Evolutionary conservation across 2,329 filamentous ascomycete species (phyloP), one percentile per base, ranked within the genome.

Genomic region (Colletotrichum sp.): DNA sequence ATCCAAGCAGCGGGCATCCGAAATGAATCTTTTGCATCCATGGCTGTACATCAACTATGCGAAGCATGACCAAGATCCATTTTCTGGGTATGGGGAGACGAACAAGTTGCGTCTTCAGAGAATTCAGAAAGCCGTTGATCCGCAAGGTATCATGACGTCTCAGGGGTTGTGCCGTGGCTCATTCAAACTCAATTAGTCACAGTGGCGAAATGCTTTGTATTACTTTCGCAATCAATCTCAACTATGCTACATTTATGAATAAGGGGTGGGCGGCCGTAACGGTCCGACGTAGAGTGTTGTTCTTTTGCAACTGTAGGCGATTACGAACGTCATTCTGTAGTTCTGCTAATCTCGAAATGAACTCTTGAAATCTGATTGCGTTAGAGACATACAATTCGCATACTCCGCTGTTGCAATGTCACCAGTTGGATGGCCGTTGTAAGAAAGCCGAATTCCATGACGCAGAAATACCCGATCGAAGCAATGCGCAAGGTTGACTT

Each of bases 31-130:
- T 28, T 64, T 64, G n/a, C 39, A 67, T 27, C 44, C 44, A 7
- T 82, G 77, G 30, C 55, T 80, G 16, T 88, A 87, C 77, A 82
- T 88, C 76, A 88, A 88, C 79, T 88, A 88, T 70, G 86, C 86
- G 1, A 81, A 82, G 44, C 71, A 77, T 30, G 81, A 79, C 25
- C 85, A 88, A 78, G 80, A 85, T 52, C 83, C 85, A 2, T 81
- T 87, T 65, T 71, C 75, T n/a, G 78, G 83, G 11, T 88, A 87
- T 68, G 85, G 86, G 0, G 66, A 79, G 12, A 80, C 80, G 27
- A 87, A 85, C 36, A 68, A 84, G 22, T n/a, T 61, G 57, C 27
- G 25, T 19, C 28, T 61, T 61, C 57, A 8, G 30, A 32, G 19
- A 1, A 22, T 61, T 0, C 57, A 61, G 57, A 30, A n/a, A 2